Conservation (phyloP, 768 basidiomycete species). For the Trametes cubensis region DNA sequence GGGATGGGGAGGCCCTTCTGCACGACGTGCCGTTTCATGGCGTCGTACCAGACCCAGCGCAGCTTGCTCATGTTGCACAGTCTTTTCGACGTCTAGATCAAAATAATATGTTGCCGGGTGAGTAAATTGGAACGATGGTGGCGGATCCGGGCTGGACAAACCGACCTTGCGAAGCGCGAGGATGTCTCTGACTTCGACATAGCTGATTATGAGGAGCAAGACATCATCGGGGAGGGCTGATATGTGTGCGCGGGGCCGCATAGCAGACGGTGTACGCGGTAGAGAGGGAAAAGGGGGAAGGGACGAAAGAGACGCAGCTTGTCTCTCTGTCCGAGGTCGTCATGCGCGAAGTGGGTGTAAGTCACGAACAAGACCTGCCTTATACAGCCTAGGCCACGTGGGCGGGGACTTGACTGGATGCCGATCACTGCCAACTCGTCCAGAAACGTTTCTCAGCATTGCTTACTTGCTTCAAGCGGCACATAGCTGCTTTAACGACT, state of each 20-base stretch:
- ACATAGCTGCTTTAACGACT: background rate
- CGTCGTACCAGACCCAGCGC: slow-evolving; percentile 43
- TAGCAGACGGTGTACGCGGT: background rate
- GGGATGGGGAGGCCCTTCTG: slow-evolving; percentile 38
- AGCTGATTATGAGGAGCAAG: slow-evolving; percentile 37
- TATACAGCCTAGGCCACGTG: slow-evolving; percentile 8
- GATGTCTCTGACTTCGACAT: slow-evolving; percentile 37
- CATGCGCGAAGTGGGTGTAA: too few relatives aligned
- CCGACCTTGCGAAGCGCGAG: slow-evolving; percentile 37
- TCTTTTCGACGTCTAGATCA: slow-evolving; percentile 35
- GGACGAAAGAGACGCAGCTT: slow-evolving; percentile 1
- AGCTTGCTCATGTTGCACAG: slow-evolving; percentile 36
- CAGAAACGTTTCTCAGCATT: background rate
- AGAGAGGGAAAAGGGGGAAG: background rate
- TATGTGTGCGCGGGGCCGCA: slow-evolving; percentile 18
- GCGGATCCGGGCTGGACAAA: slow-evolving; percentile 4
- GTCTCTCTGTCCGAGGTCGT: slow-evolving; percentile 2
- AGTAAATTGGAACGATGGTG: slow-evolving; percentile 2
- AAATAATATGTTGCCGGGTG: background rate
- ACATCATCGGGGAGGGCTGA: slow-evolving; percentile 38
- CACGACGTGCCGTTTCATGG: slow-evolving; percentile 38
- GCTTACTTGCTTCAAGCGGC: background rate
- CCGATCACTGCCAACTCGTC: slow-evolving; percentile 4
- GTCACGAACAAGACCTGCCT: slow-evolving; percentile 19
- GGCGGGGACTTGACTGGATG: slow-evolving; percentile 6